Conservation (phyloP, 768 basidiomycete genomes). For the Wakefieldia striispora region DNA sequence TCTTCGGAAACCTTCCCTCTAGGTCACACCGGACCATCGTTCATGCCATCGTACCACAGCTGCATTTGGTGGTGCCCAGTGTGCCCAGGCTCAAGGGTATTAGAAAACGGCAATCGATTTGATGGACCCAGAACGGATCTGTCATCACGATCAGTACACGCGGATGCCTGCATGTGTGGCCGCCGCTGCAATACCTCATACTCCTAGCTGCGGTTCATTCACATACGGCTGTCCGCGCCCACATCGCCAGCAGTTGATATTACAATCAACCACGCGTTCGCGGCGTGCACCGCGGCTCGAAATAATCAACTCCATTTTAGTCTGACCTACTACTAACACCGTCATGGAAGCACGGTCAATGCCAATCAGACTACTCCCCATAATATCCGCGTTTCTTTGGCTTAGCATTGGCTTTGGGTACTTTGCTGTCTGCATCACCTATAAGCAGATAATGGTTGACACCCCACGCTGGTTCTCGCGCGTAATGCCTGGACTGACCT, state of each 20-base stretch:
- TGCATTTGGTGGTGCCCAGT: conserved; percentile 5
- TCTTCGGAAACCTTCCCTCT: neutral
- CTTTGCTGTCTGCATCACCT: neutral
- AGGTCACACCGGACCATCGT: neutral
- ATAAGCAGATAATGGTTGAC: neutral
- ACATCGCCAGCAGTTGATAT: neutral
- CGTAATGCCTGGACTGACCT: neutral
- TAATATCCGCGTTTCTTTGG: too few relatives aligned
- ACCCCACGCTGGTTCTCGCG: neutral
- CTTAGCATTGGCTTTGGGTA: too few relatives aligned
- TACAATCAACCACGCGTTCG: conserved; percentile 8
- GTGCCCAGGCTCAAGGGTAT: conserved; percentile 23
- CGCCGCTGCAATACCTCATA: neutral
- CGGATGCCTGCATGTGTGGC: conserved; percentile 17
- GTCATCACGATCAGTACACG: conserved; percentile 18
- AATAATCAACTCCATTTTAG: neutral
- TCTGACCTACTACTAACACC: neutral
- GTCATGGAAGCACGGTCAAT: neutral
- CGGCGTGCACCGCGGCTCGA: conserved; percentile 8
- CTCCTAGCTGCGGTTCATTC: conserved; percentile 13
- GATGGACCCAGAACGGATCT: conserved; percentile 8
- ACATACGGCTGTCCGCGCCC: conserved; percentile 2
- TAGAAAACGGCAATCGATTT: conserved; percentile 3
- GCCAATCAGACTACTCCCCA: too few relatives aligned
- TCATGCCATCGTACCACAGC: neutral